These are phyloP conservation scores for Mycena galopus DNA, from an alignment of 768 basidiomycete genomes.

Conservation along the genomic window DNA sequence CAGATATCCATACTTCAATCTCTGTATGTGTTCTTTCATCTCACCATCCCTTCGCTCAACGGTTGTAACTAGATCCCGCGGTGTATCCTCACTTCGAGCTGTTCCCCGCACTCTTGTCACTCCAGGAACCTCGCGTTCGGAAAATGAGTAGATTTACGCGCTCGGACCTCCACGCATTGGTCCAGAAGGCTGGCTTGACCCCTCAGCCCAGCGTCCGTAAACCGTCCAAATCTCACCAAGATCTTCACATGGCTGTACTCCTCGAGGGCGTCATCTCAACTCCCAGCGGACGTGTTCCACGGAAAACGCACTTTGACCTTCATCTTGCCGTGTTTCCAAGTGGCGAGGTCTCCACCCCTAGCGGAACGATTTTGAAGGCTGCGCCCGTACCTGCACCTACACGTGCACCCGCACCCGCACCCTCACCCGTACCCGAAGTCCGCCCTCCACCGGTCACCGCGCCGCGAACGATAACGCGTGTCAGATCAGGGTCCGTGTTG, in stretches of 20 bases:
- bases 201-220: background rate
- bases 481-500: constrained; percentile 30
- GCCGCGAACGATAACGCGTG: constrained; percentile 1
- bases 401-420: too few relatives aligned
- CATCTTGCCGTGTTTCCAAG: constrained; percentile 30
- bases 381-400: background rate
- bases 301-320: constrained; percentile 29
- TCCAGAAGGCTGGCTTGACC: constrained; percentile 21
- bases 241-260: constrained; percentile 32
- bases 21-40: constrained; percentile 46
- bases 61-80: constrained; percentile 47
- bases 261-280: constrained; percentile 27
- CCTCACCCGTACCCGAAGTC: too few relatives aligned
- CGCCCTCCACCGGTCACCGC: background rate
- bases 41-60: background rate
- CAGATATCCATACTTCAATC: constrained; percentile 48
- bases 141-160: constrained; percentile 32
- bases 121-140: constrained; percentile 15
- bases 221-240: constrained; percentile 26
- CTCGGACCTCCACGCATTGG: constrained; percentile 34
- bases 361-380: constrained; percentile 16
- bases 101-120: constrained; percentile 45
- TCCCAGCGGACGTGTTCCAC: constrained; percentile 22
- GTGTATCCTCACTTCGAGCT: constrained; percentile 57
- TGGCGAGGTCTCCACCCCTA: constrained; percentile 20